Conservation (phyloP, 192 early-diverging fungal genomes). For the Kappamyces sp. region DNA sequence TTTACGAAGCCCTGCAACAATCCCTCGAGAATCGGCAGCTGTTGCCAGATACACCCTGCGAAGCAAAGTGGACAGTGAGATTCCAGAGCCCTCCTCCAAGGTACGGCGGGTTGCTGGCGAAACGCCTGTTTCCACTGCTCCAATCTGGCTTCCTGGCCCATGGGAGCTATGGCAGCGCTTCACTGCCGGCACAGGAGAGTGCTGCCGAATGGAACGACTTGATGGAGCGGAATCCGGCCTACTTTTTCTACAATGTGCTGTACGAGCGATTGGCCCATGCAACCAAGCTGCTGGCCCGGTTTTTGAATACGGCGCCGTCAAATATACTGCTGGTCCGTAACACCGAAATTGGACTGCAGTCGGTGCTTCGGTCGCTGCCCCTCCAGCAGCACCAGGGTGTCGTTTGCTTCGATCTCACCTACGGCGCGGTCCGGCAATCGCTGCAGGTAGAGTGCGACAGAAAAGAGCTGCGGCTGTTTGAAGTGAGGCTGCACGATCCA, state of each 20-base stretch:
- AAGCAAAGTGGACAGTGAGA: no score
- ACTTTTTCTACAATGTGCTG: slow-evolving; percentile 31
- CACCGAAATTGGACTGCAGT: slow-evolving; percentile 31
- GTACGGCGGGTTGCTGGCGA: no score
- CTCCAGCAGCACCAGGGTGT: background rate
- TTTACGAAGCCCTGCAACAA: no score
- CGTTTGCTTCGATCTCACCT: slow-evolving; percentile 9
- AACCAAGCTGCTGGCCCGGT: slow-evolving; percentile 11
- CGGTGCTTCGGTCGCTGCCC: slow-evolving; percentile 19
- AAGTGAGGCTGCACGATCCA: slow-evolving; percentile 4
- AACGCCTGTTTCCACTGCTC: no score
- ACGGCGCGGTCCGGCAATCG: slow-evolving; percentile 10
- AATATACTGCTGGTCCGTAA: slow-evolving; percentile 30
- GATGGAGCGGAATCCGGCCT: slow-evolving; percentile 31
- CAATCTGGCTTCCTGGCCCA: slow-evolving; percentile 45
- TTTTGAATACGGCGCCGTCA: slow-evolving; percentile 18
- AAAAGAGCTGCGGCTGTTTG: background rate
- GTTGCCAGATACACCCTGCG: no score
- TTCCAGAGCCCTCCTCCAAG: no score
- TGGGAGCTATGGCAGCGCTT: slow-evolving; percentile 27
- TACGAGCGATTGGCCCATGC: slow-evolving; percentile 29
- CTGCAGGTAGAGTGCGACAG: slow-evolving; percentile 13
- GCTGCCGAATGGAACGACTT: slow-evolving; percentile 14
- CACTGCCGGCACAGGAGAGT: slow-evolving; percentile 4
- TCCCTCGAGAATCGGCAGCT: no score